Evolutionary conservation across 208 protist genomes (phyloP).

Genomic region (Kentomonas sorsogonicus): DNA sequence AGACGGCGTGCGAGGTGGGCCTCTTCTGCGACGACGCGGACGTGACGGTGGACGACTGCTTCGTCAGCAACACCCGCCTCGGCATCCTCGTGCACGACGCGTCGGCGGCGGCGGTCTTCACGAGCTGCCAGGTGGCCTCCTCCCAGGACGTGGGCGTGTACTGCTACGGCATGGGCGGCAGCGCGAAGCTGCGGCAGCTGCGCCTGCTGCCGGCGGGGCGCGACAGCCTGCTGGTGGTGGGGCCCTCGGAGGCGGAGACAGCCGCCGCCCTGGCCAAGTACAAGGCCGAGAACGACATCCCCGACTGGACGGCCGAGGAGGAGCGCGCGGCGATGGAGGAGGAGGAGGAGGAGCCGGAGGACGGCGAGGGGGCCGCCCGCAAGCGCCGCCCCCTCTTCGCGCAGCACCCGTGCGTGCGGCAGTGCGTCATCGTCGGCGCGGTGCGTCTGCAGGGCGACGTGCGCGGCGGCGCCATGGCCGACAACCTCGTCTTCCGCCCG

Average conservation of each 20-base stretch:
- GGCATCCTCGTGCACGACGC: slow-evolving; percentile 49
- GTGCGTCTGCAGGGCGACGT: slow-evolving; percentile 71
- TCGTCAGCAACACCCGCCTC: slow-evolving; percentile 52
- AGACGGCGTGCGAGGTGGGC: slow-evolving; percentile 37
- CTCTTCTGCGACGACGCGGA: slow-evolving; percentile 75
- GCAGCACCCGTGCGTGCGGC: slow-evolving; percentile 55
- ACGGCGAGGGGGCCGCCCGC: not conserved
- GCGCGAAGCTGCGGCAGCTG: slow-evolving; percentile 32
- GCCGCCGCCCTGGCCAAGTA: slow-evolving; percentile 20
- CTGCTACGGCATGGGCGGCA: slow-evolving; percentile 39
- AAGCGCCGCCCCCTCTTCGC: slow-evolving; percentile 21
- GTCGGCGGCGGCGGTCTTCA: slow-evolving; percentile 33
- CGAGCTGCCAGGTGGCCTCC: slow-evolving; percentile 39
- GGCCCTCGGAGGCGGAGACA: slow-evolving; percentile 31
- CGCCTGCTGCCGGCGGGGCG: slow-evolving; percentile 41
- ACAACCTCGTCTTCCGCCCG: slow-evolving; percentile 70
- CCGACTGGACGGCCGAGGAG: slow-evolving; percentile 7
- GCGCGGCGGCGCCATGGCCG: slow-evolving; percentile 42
- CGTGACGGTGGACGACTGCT: slow-evolving; percentile 47
- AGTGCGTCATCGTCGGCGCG: slow-evolving; percentile 44
- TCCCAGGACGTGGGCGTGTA: slow-evolving; percentile 56
- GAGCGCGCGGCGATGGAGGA: slow-evolving; percentile 30
- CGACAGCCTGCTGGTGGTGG: slow-evolving; percentile 58
- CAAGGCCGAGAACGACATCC: too few species aligned
- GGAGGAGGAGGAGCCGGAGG: slow-evolving; percentile 40